A percentile compares a stretch with the other conserved stretches of the same genome.
phyloP scores from a whole-genome alignment of 2,329 filamentous ascomycete genomes.

The Fusarium marasasianum region DNA sequence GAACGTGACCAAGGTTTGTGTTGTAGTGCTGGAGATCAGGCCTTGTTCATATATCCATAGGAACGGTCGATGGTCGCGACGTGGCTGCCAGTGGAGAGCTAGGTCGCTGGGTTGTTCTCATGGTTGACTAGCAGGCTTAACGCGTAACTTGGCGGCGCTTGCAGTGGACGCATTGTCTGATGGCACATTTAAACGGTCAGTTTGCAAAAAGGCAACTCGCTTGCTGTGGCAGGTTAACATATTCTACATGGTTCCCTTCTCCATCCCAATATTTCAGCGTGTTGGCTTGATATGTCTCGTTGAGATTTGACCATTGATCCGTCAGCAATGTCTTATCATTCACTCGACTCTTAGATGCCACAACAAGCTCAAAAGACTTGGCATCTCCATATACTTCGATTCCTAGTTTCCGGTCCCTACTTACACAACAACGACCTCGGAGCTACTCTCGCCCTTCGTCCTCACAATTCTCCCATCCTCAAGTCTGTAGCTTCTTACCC shows the following conservation, averaged over 20 bases:
- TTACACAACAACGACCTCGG: accelerated
- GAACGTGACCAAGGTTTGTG: no score
- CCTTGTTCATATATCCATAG: not conserved
- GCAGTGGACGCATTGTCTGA: not conserved
- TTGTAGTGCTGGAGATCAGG: no score
- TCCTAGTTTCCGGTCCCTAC: accelerated
- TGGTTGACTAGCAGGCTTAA: not conserved
- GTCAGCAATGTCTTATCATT: accelerated
- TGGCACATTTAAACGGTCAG: not conserved
- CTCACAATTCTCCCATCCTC: no score
- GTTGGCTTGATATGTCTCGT: not conserved
- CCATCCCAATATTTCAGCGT: no score
- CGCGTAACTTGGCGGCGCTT: not conserved
- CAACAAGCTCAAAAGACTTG: not conserved
- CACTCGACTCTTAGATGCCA: accelerated
- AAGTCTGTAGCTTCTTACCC: not conserved
- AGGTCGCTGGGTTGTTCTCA: no score
- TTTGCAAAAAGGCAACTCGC: no score
- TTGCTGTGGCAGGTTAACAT: not conserved
- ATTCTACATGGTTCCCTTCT: accelerated
- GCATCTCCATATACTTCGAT: not conserved
- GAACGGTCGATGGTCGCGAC: no score
- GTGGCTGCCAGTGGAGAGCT: not conserved
- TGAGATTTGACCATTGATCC: not conserved
- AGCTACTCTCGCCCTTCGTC: not conserved